Evolutionary conservation across 371 early-diverging fungal species (phyloP).

Genomic region (Mortierella sp.): DNA sequence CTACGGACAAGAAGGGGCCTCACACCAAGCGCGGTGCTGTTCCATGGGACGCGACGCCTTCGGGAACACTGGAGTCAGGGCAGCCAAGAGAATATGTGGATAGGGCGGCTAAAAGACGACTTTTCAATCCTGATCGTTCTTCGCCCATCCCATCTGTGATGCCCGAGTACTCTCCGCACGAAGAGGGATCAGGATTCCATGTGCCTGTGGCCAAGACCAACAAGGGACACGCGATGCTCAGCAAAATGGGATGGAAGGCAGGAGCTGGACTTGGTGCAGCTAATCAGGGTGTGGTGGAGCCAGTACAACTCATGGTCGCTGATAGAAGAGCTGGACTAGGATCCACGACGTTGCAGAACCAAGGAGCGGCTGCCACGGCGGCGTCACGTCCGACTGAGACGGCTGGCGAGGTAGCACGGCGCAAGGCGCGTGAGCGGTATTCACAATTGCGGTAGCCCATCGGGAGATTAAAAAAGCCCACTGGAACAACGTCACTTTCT

Average conservation of each 20-base stretch:
- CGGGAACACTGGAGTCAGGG: background rate
- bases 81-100: conserved; percentile 40
- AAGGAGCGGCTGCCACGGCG: conserved; percentile 21
- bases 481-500: too few species aligned
- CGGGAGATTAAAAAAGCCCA: too few species aligned
- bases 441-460: conserved; percentile 31
- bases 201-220: conserved; percentile 45
- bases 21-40: background rate
- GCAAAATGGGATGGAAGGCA: conserved; percentile 59
- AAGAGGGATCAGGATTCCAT: conserved; percentile 26
- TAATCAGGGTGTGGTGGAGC: conserved; percentile 53
- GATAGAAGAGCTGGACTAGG: conserved; percentile 40
- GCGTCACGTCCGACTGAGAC: conserved; percentile 20
- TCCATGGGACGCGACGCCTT: background rate
- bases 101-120: conserved; percentile 51
- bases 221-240: conserved; percentile 55
- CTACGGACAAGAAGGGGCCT: conserved; percentile 25
- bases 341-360: conserved; percentile 23
- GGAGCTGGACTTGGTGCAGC: conserved; percentile 53
- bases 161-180: conserved; percentile 2
- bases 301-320: conserved; percentile 44
- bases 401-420: conserved; percentile 26
- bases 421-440: conserved; percentile 39
- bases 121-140: conserved; percentile 46
- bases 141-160: conserved; percentile 15